Percentiles rank a stretch among this genome's conserved stretches.
These are phyloP conservation scores for Draba incana DNA, from an alignment of 345 rosid genomes.

Conservation along the genomic window DNA sequence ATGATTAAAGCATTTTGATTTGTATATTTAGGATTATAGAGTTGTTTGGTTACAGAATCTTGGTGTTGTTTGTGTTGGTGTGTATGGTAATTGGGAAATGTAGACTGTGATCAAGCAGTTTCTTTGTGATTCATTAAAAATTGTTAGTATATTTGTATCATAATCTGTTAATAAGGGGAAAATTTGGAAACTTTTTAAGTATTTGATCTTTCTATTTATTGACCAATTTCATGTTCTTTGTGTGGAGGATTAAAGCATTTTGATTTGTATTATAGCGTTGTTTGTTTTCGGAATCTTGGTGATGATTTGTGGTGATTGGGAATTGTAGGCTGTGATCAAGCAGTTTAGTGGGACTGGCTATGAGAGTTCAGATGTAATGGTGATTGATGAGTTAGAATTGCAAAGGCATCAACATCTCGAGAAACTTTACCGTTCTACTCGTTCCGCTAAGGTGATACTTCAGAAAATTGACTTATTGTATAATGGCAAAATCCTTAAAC, in stretches of 20 bases:
- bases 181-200: not conserved
- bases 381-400: conserved; percentile 90
- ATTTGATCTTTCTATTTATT: conserved; percentile 5
- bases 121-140: not conserved
- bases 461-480: not conserved
- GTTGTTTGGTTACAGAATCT: not conserved
- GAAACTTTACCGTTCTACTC: conserved; percentile 81
- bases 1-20: not conserved
- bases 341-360: conserved; percentile 89
- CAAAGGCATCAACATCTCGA: conserved; percentile 95
- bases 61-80: conserved; percentile 35
- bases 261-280: not conserved
- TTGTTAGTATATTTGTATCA: too few species aligned
- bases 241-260: not conserved
- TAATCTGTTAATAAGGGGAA: too few species aligned
- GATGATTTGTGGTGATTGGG: conserved; percentile 18
- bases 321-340: conserved; percentile 88
- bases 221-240: not conserved
- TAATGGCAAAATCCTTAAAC: not conserved
- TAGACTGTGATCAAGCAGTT: conserved; percentile 98
- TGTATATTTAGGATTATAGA: not conserved
- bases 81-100: conserved; percentile 15
- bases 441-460: conserved; percentile 66
- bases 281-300: conserved; percentile 34
- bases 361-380: conserved; percentile 84